Base-by-base conservation (phyloP, 352 stramenopile species). In the Phytophthora sp. region DNA sequence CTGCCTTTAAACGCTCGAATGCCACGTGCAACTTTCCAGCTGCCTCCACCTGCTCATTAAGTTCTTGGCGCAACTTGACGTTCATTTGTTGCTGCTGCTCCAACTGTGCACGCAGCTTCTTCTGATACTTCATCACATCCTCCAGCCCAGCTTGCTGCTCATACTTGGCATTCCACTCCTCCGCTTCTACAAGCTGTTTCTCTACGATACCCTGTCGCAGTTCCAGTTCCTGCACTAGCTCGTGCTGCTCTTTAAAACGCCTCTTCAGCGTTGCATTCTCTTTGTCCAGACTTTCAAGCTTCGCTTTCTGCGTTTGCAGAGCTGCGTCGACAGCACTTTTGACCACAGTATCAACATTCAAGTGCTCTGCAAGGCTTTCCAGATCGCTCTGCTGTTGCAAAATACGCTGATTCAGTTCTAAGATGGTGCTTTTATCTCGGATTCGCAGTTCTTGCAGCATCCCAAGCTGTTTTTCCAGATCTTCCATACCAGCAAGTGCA, bases 41-140 rank as follows among this genome's bases (percentile, higher is more conserved):
- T 23, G 80, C 82, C 8, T 92, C 83, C 2, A 84, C 79, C 38
- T 89, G 82, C 0, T 79, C 75, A 30, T 88, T 90, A 4, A 94
- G 51, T 23, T 88, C 60, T 31, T 86, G 58, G 1, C 83, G 83
- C 4, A 94, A 68, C 16, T 77, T 78, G 7, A 85, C 58, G 33
- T 91, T 94, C 27, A 69, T 71, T 30, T 79, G 61, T 35, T 88
- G 78, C 54, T 91, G 80, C 23, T 80, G 77, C 13, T 84, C 74
- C 9, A 92, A 64, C 35, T 92, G 73, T n/a, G 77, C 66, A 4
- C 82, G 80, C 3, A 94, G 67, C 41, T 89, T 86, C 66, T 90
- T 90, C 33, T 93, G 81, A 63, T 81, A 84, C 39, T 77, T 83
- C 41, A 91, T 69, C n/a, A 91, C 79, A 50, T 92, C 86, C 59